Base-by-base conservation (phyloP, 108 stramenopile species). In the Cyclotella cryptica region DNA sequence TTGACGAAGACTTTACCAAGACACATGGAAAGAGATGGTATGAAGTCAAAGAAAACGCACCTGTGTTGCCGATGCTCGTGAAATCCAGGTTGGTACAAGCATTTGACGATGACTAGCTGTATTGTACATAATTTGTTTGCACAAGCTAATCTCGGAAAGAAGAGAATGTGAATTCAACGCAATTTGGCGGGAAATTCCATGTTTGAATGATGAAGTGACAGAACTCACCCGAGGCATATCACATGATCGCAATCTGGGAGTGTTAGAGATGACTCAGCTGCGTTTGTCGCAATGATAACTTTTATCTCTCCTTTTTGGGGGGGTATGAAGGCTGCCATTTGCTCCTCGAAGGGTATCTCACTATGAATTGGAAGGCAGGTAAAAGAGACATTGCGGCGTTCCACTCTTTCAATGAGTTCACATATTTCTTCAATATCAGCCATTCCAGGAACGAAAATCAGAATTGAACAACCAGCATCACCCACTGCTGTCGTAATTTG, bases 391-490 rank as follows among this genome's bases (percentile, higher is more conserved):
- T 86, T 86, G 19, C 87, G 75, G 0, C 76, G 64, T 14, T 81
- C 74, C n/a, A 90, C 60, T 22, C 75, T 71, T 30, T 94, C 94
- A 24, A 93, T 74, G 29, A 78, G 71, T 24, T 97, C 96, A n/a
- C 90, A 89, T 26, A 96, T 86, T 9, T 90, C 66, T 55, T 92
- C 68, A 42, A 99, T 99, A 62, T 99, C 99, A 47, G 71, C 78
- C 92, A 98, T 96, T 22, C 99, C 99, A 10, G 98, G 93, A 28
- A 99, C 93, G 79, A 99, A 99, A 41, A 99, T 96, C 13, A 99
- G 84, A 24, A 99, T 89, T 13, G 96, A 89, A 0, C 90, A 81
- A 0, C 94, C 92, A 53, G 88, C 79, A 12, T 70, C 28, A 24
- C 89, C 94, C 22, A 93, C 90, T 12, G 75, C 65, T 9, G 82